Conservation (phyloP, 306 rosid species). For the Alnus rubra region DNA sequence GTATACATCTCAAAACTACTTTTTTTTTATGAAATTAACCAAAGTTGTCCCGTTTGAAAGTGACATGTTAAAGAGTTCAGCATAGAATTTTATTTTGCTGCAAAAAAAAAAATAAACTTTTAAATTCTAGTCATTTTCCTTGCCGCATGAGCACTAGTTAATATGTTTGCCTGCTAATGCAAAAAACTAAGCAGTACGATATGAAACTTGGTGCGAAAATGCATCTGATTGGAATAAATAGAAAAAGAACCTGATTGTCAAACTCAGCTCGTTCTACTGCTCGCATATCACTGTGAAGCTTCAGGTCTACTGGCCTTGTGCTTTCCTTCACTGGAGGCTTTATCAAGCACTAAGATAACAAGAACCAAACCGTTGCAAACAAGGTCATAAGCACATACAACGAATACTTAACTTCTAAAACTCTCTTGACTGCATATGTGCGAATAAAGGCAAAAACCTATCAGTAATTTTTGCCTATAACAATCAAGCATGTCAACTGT, state of each 20-base stretch:
- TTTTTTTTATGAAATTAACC: too few species aligned
- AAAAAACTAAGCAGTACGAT: not conserved
- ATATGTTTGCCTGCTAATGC: not conserved
- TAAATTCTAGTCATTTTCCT: too few species aligned
- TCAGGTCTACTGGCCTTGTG: slow-evolving; percentile 69
- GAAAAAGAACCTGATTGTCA: slow-evolving; percentile 68
- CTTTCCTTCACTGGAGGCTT: slow-evolving; percentile 79
- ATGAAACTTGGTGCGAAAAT: not conserved
- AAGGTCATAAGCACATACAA: slow-evolving; percentile 7
- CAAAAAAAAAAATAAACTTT: too few species aligned
- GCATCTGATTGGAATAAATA: not conserved
- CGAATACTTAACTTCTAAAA: not conserved
- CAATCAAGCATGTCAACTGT: not conserved
- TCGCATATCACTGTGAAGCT: slow-evolving; percentile 69
- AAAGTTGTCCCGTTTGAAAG: too few species aligned
- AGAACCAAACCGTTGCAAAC: slow-evolving; percentile 27
- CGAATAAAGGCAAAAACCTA: not conserved
- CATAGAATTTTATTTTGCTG: too few species aligned
- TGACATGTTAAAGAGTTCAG: too few species aligned
- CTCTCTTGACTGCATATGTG: not conserved
- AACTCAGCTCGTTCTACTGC: slow-evolving; percentile 84
- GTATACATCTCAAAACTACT: too few species aligned
- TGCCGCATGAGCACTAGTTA: not conserved
- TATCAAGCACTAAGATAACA: slow-evolving; percentile 54
- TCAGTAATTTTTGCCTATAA: not conserved